A percentile compares a stretch with the other conserved stretches of the same genome.
phyloP scores from a whole-genome alignment of 352 stramenopile genomes.

The Pythium phragmiticola region DNA sequence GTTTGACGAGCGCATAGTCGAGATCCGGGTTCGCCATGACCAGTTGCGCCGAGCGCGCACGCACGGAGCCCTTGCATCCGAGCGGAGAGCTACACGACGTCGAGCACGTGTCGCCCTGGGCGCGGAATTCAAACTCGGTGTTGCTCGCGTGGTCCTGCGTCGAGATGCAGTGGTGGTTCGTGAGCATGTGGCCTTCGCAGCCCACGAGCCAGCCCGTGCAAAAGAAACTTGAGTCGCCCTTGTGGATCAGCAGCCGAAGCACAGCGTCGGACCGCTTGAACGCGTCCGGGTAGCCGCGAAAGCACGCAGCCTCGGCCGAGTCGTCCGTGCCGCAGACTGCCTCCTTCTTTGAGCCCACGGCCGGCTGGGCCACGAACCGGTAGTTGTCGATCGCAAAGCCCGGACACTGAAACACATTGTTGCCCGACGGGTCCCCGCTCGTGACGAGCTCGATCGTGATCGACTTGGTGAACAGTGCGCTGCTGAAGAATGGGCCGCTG shows the following conservation, averaged over 20 bases:
- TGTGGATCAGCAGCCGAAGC: conserved; percentile 64
- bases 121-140: conserved; percentile 72
- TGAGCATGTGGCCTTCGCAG: conserved; percentile 71
- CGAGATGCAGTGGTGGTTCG: conserved; percentile 81
- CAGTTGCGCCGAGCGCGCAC: conserved; percentile 32
- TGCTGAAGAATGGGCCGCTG: conserved; percentile 36
- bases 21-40: conserved; percentile 36
- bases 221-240: conserved; percentile 46
- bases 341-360: conserved; percentile 24
- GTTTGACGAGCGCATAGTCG: conserved; percentile 73
- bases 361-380: conserved; percentile 34
- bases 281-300: conserved; percentile 18
- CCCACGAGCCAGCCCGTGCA: conserved; percentile 78
- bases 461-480: conserved; percentile 34
- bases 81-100: conserved; percentile 33
- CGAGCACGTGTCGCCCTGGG: conserved; percentile 45
- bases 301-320: conserved; percentile 56
- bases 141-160: conserved; percentile 41
- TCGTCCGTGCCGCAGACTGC: conserved; percentile 64
- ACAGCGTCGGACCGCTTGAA: conserved; percentile 41
- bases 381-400: conserved; percentile 58
- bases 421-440: conserved; percentile 6
- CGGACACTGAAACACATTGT: conserved; percentile 30
- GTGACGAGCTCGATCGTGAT: conserved; percentile 56
- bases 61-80: conserved; percentile 40